Evolutionary conservation across 805 yeast genomes (phyloP), one percentile per base, ranked within the genome.

Genomic region (Lachancea sp.): DNA sequence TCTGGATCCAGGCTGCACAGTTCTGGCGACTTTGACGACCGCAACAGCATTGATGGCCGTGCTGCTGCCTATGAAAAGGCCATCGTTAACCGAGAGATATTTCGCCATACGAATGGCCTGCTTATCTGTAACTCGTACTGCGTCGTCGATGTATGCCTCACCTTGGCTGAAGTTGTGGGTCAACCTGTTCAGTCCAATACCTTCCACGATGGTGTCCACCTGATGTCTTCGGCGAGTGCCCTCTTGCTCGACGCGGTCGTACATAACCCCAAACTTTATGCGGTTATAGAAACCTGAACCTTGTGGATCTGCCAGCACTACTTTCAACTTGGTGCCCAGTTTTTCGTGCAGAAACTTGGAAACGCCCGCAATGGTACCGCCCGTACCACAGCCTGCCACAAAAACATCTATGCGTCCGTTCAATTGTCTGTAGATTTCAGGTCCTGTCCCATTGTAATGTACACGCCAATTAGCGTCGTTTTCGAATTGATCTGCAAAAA

Each of bases 321-420:
- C 75, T 37, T 65, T 69, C 0, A 83, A 58, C 0, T 59, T 38
- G 0, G 70, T 59, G 15, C 70, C 57, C 2, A 59, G 36, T 31
- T 68, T 60, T 44, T 72, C 77, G 57, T 81, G 87, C 56, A 91
- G 71, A 64, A 73, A 93, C 49, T 73, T 73, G 2, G 95, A 77
- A 25, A 89, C 89, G 45, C 99, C 99, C n/a, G 95, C 73, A 38
- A 91, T 87, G 1, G 99, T 93, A 46, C 99, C 99, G 42, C 93
- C 99, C 0, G 99, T 91, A 10, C 99, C 99, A 29, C 95, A 85
- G 0, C 98, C 98, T 2, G 91, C 77, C 35, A 93, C 80, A 61
- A 91, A 89, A 40, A 73, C 81, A 60, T 88, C 95, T 8, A 91
- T 56, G 1, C 68, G 51, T 12, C 81, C 80, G 9, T 74, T 68